Evolutionary conservation across 1,139 yeast genomes (phyloP).

Genomic region (Hansenula sp.): DNA sequence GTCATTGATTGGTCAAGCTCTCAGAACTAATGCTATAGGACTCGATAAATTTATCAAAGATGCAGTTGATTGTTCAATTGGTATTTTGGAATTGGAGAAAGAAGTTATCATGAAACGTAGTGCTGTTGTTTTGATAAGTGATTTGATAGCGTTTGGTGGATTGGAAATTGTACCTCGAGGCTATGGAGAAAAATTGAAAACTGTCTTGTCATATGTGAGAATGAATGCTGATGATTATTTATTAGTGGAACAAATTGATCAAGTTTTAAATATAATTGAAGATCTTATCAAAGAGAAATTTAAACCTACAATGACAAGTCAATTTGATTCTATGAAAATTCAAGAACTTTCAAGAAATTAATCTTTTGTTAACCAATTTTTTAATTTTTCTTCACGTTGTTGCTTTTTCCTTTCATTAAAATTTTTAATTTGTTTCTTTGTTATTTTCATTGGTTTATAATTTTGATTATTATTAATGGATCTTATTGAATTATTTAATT

Average conservation of each 20-base stretch:
- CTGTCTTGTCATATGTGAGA: constrained; percentile 38
- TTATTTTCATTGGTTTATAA: not conserved
- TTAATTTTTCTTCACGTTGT: constrained; percentile 3
- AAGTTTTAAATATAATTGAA: constrained; percentile 39
- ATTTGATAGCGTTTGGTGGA: constrained; percentile 46
- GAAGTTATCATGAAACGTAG: constrained; percentile 54
- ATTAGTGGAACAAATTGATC: constrained; percentile 53
- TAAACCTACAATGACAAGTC: not conserved
- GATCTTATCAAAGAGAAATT: constrained; percentile 30
- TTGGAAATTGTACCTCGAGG: constrained; percentile 43
- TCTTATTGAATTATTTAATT: constrained; percentile 3
- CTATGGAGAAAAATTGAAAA: constrained; percentile 39
- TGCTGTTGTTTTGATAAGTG: constrained; percentile 66
- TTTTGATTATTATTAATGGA: not conserved
- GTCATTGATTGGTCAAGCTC: constrained; percentile 70
- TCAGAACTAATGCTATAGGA: constrained; percentile 57
- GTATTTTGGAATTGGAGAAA: constrained; percentile 61
- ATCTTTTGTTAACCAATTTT: constrained; percentile 2
- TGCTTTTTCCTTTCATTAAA: constrained; percentile 3
- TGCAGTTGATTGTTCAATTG: constrained; percentile 70
- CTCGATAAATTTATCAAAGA: constrained; percentile 44
- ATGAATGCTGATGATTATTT: constrained; percentile 52
- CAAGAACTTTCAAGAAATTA: not conserved
- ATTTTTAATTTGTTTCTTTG: constrained; percentile 4
- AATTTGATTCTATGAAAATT: not conserved